These are phyloP conservation scores for Fonsecaea erecta DNA, from an alignment of 2,329 filamentous ascomycete species.

Conservation along the genomic window DNA sequence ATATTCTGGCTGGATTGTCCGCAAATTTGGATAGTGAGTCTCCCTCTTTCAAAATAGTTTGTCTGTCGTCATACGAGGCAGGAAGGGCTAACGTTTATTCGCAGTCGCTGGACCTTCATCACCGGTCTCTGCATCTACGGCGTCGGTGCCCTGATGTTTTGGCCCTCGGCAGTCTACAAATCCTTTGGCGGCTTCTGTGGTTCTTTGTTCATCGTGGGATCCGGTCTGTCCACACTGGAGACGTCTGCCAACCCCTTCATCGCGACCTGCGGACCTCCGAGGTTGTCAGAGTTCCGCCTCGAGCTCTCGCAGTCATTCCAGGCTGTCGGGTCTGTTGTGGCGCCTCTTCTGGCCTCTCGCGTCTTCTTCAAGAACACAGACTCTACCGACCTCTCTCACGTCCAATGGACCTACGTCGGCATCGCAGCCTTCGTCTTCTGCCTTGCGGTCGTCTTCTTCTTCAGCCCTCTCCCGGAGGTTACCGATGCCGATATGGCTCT, in stretches of 20 bases:
- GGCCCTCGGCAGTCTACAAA: constrained; percentile 75
- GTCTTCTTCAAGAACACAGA: constrained; percentile 69
- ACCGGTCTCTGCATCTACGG: constrained; percentile 72
- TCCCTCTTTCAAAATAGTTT: neutral
- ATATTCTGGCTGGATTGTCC: constrained; percentile 65
- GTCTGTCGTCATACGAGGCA: neutral
- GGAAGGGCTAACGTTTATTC: neutral
- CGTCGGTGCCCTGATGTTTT: constrained; percentile 78
- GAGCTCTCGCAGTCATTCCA: constrained; percentile 80
- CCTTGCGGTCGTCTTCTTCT: constrained; percentile 68
- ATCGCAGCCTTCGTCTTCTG: constrained; percentile 73
- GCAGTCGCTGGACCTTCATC: constrained; percentile 73
- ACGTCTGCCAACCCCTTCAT: constrained; percentile 79
- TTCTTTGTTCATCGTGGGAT: constrained; percentile 71
- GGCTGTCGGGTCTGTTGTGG: constrained; percentile 74
- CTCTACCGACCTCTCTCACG: constrained; percentile 65
- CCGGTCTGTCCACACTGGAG: constrained; percentile 74
- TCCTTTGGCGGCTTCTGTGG: constrained; percentile 76
- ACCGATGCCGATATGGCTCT: constrained; percentile 71
- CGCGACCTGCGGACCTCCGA: constrained; percentile 75
- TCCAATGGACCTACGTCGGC: constrained; percentile 81
- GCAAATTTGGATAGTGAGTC: constrained; percentile 62
- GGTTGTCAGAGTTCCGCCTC: constrained; percentile 76
- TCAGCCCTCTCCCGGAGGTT: constrained; percentile 72
- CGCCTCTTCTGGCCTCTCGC: constrained; percentile 69